Evolutionary conservation across 2,329 filamentous ascomycete genomes (phyloP).

Genomic region (Cucurbitaria berberidis): DNA sequence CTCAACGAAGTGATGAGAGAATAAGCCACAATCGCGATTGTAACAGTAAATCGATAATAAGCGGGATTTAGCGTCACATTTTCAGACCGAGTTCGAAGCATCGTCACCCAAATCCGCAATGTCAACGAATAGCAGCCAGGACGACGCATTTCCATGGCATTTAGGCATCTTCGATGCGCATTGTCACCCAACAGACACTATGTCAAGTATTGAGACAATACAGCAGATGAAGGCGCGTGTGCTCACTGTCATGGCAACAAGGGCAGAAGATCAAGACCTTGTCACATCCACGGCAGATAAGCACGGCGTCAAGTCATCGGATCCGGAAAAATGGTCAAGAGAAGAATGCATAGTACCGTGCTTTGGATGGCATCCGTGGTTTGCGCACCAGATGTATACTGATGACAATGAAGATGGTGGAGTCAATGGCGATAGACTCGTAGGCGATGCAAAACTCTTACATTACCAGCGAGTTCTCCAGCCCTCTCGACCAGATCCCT

Average conservation of each 20-base stretch:
- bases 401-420: constrained; percentile 21
- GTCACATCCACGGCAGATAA: constrained; percentile 66
- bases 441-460: constrained; percentile 53
- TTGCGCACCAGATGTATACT: constrained; percentile 74
- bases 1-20: not conserved
- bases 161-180: constrained; percentile 77
- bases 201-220: constrained; percentile 65
- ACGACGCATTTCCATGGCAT: constrained; percentile 67
- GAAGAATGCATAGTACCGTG: constrained; percentile 65
- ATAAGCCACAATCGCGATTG: not conserved
- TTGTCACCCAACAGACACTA: constrained; percentile 83
- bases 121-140: constrained; percentile 4
- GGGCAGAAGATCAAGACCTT: constrained; percentile 75
- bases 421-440: constrained; percentile 28
- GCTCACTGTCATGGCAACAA: constrained; percentile 78
- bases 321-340: constrained; percentile 34
- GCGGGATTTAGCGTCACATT: not conserved
- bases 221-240: constrained; percentile 68
- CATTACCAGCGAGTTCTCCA: constrained; percentile 73
- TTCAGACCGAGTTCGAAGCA: not conserved
- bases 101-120: not conserved
- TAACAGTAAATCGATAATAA: not conserved
- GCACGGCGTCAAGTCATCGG: constrained; percentile 55
- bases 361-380: constrained; percentile 92
- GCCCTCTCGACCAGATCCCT: constrained; percentile 47